Conservation (phyloP, 2,329 filamentous ascomycete genomes). For the Penicillium sp. region DNA sequence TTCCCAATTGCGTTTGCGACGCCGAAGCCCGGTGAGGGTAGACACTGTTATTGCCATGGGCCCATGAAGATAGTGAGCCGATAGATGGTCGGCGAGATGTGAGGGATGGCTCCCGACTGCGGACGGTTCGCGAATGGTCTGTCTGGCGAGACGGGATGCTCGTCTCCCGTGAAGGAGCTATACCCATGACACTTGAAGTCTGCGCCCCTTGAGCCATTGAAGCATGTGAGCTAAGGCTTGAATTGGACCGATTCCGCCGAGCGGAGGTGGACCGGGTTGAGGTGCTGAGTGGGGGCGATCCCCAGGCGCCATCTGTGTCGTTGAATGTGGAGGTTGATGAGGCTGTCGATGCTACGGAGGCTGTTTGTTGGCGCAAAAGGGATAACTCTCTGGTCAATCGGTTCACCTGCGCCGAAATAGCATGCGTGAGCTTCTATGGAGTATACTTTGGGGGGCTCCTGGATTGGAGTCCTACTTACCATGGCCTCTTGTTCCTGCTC, state of each 20-base stretch:
- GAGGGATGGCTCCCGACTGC: constrained; percentile 45
- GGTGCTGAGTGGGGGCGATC: constrained; percentile 43
- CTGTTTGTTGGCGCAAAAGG: constrained; percentile 68
- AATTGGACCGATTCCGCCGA: constrained; percentile 56
- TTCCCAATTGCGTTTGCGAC: constrained; percentile 28
- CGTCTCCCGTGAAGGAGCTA: constrained; percentile 43
- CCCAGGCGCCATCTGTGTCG: constrained; percentile 47
- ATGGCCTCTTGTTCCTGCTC: constrained; percentile 96
- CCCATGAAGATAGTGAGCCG: constrained; percentile 29
- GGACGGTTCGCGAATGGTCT: constrained; percentile 27
- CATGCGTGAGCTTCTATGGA: neutral
- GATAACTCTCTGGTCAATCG: constrained; percentile 85
- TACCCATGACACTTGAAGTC: constrained; percentile 40
- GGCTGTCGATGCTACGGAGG: constrained; percentile 59
- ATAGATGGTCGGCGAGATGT: constrained; percentile 38
- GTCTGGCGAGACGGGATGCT: constrained; percentile 28
- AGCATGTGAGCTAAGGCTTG: constrained; percentile 49
- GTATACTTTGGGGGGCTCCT: neutral
- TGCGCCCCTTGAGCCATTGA: constrained; percentile 35
- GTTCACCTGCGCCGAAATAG: constrained; percentile 64
- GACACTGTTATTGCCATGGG: constrained; percentile 24
- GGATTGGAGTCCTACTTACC: constrained; percentile 51
- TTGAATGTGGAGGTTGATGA: constrained; percentile 55
- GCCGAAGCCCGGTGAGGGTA: constrained; percentile 32
- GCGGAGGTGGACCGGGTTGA: constrained; percentile 52